These are phyloP conservation scores for Fusarium algeriense DNA, from an alignment of 2,329 filamentous ascomycete genomes.

Conservation along the genomic window DNA sequence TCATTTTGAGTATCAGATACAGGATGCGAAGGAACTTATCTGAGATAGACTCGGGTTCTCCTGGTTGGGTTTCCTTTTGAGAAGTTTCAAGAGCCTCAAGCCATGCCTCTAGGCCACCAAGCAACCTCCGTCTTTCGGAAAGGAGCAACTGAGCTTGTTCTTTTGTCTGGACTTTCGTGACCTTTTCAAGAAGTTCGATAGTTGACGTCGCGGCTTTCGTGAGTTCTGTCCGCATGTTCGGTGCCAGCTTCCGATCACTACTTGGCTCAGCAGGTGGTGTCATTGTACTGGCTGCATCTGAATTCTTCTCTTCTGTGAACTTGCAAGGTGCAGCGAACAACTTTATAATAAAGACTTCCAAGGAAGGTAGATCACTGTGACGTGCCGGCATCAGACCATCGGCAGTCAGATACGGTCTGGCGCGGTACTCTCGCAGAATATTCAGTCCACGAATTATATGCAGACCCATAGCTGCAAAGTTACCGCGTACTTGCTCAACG, in stretches of 20 bases:
- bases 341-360: constrained; percentile 59
- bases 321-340: constrained; percentile 58
- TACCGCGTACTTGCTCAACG: constrained; percentile 58
- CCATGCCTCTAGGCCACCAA: constrained; percentile 52
- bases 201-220: constrained; percentile 49
- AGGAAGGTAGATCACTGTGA: constrained; percentile 51
- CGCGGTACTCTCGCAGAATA: constrained; percentile 58
- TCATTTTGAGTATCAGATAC: constrained; percentile 50
- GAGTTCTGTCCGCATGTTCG: constrained; percentile 54
- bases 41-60: constrained; percentile 46
- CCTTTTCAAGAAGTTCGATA: constrained; percentile 51
- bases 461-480: constrained; percentile 57
- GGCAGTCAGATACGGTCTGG: constrained; percentile 51
- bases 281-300: constrained; percentile 25
- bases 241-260: constrained; percentile 49
- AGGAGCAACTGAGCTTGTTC: constrained; percentile 44
- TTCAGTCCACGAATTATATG: constrained; percentile 58
- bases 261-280: constrained; percentile 37
- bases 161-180: constrained; percentile 44
- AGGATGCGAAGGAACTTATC: constrained; percentile 54
- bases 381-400: constrained; percentile 50
- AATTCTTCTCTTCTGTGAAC: constrained; percentile 51
- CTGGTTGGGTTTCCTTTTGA: constrained; percentile 31
- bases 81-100: constrained; percentile 46
- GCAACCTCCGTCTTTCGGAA: constrained; percentile 48